These are phyloP conservation scores for Physocladia obscura DNA, from an alignment of 192 early-diverging fungal genomes.

Conservation along the genomic window DNA sequence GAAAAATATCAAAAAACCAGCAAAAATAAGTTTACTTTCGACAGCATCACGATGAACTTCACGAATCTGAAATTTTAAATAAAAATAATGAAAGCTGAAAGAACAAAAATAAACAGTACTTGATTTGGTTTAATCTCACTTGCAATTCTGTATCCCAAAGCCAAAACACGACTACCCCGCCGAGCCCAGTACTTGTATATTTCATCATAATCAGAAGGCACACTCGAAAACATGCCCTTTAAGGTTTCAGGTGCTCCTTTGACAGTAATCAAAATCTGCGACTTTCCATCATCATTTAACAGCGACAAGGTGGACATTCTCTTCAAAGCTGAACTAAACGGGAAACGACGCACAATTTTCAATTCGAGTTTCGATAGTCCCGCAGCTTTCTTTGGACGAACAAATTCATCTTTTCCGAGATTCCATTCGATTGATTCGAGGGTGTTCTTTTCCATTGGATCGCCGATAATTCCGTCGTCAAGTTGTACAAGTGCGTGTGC, in stretches of 20 bases:
- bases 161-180: slow-evolving; percentile 90
- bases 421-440: slow-evolving; percentile 85
- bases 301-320: slow-evolving; percentile 86
- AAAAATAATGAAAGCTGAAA: slow-evolving; percentile 20
- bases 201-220: slow-evolving; percentile 91
- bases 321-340: slow-evolving; percentile 94
- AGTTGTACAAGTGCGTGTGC: slow-evolving; percentile 94
- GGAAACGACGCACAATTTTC: slow-evolving; percentile 78
- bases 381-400: slow-evolving; percentile 45
- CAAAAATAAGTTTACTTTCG: slow-evolving; percentile 83
- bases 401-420: slow-evolving; percentile 66
- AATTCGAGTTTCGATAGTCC: slow-evolving; percentile 44
- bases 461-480: slow-evolving; percentile 91
- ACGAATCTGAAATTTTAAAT: slow-evolving; percentile 67
- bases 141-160: slow-evolving; percentile 87
- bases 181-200: slow-evolving; percentile 93
- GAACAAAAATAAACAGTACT: slow-evolving; percentile 29
- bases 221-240: slow-evolving; percentile 72
- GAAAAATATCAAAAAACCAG: slow-evolving; percentile 93
- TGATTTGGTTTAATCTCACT: slow-evolving; percentile 36
- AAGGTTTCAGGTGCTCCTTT: slow-evolving; percentile 98
- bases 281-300: slow-evolving; percentile 17
- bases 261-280: slow-evolving; percentile 78
- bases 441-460: slow-evolving; percentile 98
- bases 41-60: slow-evolving; percentile 77